Evolutionary conservation across 169 alveolate species (phyloP).

Genomic region (Plasmodium falciparum): DNA sequence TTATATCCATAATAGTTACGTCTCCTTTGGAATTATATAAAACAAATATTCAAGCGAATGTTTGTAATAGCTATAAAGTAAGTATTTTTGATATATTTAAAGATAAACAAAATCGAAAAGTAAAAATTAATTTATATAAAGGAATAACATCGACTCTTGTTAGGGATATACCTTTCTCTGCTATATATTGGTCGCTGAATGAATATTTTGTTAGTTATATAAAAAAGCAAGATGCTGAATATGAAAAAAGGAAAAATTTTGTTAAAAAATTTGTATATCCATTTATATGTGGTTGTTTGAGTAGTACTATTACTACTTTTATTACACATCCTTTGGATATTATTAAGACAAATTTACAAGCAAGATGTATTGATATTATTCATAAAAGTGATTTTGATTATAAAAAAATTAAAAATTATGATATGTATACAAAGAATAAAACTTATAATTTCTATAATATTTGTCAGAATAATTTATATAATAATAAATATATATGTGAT

Average conservation of each 20-base stretch:
- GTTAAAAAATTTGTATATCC: slow-evolving; percentile 65
- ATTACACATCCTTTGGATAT: slow-evolving; percentile 79
- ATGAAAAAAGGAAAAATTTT: slow-evolving; percentile 44
- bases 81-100: slow-evolving; percentile 51
- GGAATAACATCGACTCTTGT: slow-evolving; percentile 78
- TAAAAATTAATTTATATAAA: slow-evolving; percentile 72
- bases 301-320: slow-evolving; percentile 76
- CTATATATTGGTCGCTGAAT: slow-evolving; percentile 77
- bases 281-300: slow-evolving; percentile 76
- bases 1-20: slow-evolving; percentile 62
- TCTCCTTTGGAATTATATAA: slow-evolving; percentile 69
- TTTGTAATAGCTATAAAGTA: slow-evolving; percentile 60
- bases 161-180: slow-evolving; percentile 79
- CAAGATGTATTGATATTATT: slow-evolving; percentile 76
- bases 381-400: slow-evolving; percentile 75
- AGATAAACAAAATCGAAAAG: slow-evolving; percentile 54
- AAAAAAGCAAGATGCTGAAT: slow-evolving; percentile 44
- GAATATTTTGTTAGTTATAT: slow-evolving; percentile 75
- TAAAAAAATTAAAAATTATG: slow-evolving; percentile 68
- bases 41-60: slow-evolving; percentile 76
- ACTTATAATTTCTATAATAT: slow-evolving; percentile 41
- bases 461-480: slow-evolving; percentile 61
- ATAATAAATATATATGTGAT: slow-evolving; percentile 53
- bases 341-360: slow-evolving; percentile 79
- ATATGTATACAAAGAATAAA: slow-evolving; percentile 10